phyloP scores from a whole-genome alignment of 192 early-diverging fungal species.

The Coemansia reversa region DNA sequence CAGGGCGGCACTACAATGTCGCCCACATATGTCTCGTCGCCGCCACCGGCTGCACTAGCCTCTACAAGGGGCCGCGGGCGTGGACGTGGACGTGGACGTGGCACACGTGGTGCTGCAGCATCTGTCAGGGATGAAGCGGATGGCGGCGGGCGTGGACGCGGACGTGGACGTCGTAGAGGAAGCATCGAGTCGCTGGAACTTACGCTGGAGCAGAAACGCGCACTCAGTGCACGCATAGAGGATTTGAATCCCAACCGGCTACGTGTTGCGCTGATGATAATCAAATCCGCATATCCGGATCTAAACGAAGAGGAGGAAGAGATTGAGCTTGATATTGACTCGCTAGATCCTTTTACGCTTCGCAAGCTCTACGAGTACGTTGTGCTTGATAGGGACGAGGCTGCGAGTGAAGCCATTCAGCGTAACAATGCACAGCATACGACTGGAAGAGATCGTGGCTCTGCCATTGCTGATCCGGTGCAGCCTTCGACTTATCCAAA shows the following conservation, averaged over 20 bases:
- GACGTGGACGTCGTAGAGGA: slow-evolving; percentile 40
- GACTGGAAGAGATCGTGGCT: slow-evolving; percentile 38
- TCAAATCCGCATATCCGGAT: slow-evolving; percentile 54
- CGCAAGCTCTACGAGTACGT: slow-evolving; percentile 88
- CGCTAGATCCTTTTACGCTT: slow-evolving; percentile 77
- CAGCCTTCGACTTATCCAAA: slow-evolving; percentile 36
- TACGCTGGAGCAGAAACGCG: slow-evolving; percentile 85
- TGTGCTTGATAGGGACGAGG: slow-evolving; percentile 55
- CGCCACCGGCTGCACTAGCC: slow-evolving; percentile 14
- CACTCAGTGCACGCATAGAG: slow-evolving; percentile 59
- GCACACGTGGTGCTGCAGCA: slow-evolving; percentile 41
- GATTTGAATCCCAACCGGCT: slow-evolving; percentile 36
- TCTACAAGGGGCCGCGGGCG: slow-evolving; percentile 29
- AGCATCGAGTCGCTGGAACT: slow-evolving; percentile 58
- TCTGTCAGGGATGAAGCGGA: slow-evolving; percentile 29
- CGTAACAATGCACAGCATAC: slow-evolving; percentile 50
- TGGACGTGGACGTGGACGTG: slow-evolving; percentile 36
- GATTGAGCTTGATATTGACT: slow-evolving; percentile 95
- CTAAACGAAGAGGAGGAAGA: slow-evolving; percentile 71
- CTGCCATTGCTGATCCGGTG: slow-evolving; percentile 54
- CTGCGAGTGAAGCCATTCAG: slow-evolving; percentile 50
- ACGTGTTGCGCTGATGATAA: slow-evolving; percentile 49
- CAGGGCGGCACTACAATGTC: slow-evolving; percentile 19
- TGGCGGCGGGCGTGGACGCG: slow-evolving; percentile 23
- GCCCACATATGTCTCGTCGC: slow-evolving; percentile 32